A percentile compares a stretch with the other conserved stretches of the same genome.
These are phyloP conservation scores for Cryptococcus sp. DNA, from an alignment of 1,284 basidiomycete genomes.

Conservation along the genomic window DNA sequence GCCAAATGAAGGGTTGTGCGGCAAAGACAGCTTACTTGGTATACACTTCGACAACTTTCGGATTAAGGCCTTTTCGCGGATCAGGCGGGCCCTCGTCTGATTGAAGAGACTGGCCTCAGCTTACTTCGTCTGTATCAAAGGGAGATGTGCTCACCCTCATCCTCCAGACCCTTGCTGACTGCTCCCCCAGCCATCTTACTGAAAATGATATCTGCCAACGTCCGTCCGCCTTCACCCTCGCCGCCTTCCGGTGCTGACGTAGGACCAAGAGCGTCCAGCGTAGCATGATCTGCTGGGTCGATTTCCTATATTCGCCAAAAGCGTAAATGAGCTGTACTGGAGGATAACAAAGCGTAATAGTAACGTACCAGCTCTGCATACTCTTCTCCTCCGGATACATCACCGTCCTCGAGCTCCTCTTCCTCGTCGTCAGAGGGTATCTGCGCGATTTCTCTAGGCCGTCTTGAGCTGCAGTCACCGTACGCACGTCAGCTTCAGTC, in stretches of 20 bases:
- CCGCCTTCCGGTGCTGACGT: not conserved
- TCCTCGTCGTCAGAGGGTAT: slow-evolving; percentile 43
- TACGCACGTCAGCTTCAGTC: not conserved
- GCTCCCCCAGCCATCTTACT: slow-evolving; percentile 75
- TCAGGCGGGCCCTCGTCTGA: slow-evolving; percentile 66
- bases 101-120: no score
- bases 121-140: slow-evolving; percentile 60
- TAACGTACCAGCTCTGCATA: slow-evolving; percentile 58
- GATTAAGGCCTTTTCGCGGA: slow-evolving; percentile 89
- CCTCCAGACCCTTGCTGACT: slow-evolving; percentile 54
- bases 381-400: slow-evolving; percentile 54
- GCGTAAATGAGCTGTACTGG: not conserved
- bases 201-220: slow-evolving; percentile 94
- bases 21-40: slow-evolving; percentile 67
- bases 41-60: slow-evolving; percentile 95
- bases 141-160: slow-evolving; percentile 27
- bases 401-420: slow-evolving; percentile 48
- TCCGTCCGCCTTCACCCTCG: slow-evolving; percentile 58
- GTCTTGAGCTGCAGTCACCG: slow-evolving; percentile 22
- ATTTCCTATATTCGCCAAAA: slow-evolving; percentile 64
- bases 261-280: slow-evolving; percentile 67
- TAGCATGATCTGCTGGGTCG: slow-evolving; percentile 80
- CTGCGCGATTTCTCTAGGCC: slow-evolving; percentile 21
- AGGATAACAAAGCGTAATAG: not conserved
- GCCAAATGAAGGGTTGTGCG: not conserved